Evolutionary conservation across 306 rosid species (phyloP).

Genomic region (Benincasa hispida): DNA sequence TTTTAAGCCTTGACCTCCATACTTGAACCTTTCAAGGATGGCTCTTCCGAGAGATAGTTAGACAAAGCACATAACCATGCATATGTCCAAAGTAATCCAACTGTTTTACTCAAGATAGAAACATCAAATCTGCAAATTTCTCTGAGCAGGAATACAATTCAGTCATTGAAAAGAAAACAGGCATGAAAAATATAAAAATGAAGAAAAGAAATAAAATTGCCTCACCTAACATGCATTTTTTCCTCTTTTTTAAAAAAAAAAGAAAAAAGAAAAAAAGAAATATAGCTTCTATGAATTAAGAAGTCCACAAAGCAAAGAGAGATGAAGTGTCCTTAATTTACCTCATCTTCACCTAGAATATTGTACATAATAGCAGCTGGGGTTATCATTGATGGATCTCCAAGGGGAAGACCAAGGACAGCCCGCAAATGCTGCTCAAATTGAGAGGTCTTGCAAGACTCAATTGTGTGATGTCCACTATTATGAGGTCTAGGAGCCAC

Average conservation of each 20-base stretch:
- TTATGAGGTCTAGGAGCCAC: conserved; percentile 96
- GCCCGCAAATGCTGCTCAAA: conserved; percentile 88
- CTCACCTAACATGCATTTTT: not conserved
- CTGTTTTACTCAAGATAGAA: not conserved
- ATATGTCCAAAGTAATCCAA: not conserved
- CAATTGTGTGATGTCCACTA: conserved; percentile 96
- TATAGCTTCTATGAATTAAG: not conserved
- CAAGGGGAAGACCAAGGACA: conserved; percentile 94
- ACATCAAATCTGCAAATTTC: not conserved
- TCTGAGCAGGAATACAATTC: not conserved
- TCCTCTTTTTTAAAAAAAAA: not conserved
- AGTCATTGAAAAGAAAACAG: not conserved
- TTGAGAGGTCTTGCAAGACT: conserved; percentile 82
- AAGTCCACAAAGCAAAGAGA: not conserved
- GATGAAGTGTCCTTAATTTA: conserved; percentile 7
- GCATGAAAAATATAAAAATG: not conserved
- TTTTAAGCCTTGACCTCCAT: not conserved
- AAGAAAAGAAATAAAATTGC: not conserved
- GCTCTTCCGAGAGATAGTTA: not conserved
- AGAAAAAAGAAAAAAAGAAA: too few relatives aligned
- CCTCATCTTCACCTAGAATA: conserved; percentile 88
- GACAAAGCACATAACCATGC: not conserved
- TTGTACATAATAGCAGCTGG: conserved; percentile 86
- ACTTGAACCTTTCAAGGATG: not conserved
- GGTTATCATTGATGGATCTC: conserved; percentile 83